Conservation (phyloP, 495 filamentous ascomycete species). For the Xylaria intraflava region DNA sequence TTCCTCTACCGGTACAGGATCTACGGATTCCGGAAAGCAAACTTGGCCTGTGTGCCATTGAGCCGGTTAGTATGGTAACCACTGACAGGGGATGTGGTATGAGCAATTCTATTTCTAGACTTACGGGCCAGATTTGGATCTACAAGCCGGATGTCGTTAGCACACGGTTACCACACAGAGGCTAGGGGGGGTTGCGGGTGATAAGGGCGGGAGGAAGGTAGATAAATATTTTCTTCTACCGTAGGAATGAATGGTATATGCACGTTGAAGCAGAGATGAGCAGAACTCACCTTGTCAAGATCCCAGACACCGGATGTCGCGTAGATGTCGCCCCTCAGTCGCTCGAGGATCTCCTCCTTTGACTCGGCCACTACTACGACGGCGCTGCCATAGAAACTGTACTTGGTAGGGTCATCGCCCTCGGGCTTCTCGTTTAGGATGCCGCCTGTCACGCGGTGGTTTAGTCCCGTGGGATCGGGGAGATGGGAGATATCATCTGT, state of each 20-base stretch:
- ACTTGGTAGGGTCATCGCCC: constrained; percentile 49
- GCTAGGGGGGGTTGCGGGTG: background rate
- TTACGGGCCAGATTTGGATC: constrained; percentile 37
- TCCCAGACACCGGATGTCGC: constrained; percentile 71
- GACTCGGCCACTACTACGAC: constrained; percentile 56
- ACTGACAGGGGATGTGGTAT: background rate
- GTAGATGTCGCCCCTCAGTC: constrained; percentile 69
- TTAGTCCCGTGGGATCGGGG: background rate
- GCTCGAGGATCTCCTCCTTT: constrained; percentile 61
- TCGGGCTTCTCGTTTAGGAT: constrained; percentile 61
- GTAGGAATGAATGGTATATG: background rate
- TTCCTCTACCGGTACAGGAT: background rate
- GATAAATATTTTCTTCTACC: background rate
- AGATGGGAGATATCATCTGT: background rate
- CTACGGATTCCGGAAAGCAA: constrained; percentile 35
- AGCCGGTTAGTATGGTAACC: constrained; percentile 8
- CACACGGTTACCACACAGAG: background rate
- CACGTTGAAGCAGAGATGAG: background rate
- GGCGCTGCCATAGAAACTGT: constrained; percentile 63
- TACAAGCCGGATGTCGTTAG: constrained; percentile 15
- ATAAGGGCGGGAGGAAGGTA: background rate
- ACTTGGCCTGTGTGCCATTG: constrained; percentile 23
- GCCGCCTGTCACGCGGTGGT: constrained; percentile 45
- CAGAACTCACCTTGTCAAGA: constrained; percentile 56
- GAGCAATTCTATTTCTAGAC: background rate